phyloP scores from a whole-genome alignment of 2,329 filamentous ascomycete species.

The Colletotrichum higginsianum region DNA sequence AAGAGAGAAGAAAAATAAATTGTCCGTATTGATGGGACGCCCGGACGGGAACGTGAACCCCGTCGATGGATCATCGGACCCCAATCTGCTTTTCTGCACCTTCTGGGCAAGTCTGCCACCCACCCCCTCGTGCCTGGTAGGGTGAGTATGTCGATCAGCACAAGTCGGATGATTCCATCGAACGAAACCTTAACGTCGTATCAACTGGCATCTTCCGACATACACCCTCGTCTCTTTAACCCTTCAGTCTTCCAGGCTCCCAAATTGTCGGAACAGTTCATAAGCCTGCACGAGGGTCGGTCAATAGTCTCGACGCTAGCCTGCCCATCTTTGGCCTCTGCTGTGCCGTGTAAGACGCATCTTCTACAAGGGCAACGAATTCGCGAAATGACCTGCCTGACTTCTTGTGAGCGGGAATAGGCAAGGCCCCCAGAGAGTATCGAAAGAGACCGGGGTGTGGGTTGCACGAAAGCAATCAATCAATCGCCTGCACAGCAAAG shows the following conservation, averaged over 20 bases:
- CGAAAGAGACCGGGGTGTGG: background rate
- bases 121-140: conserved; percentile 2
- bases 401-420: conserved; percentile 9
- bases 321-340: conserved; percentile 24
- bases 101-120: background rate
- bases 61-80: conserved; percentile 22
- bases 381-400: conserved; percentile 21
- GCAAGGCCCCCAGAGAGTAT: background rate
- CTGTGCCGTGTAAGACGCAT: background rate
- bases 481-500: conserved; percentile 19
- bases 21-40: conserved; percentile 16
- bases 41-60: conserved; percentile 20
- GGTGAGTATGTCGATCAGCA: conserved; percentile 23
- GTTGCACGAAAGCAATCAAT: conserved; percentile 1
- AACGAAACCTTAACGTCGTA: conserved; percentile 19
- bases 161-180: conserved; percentile 12
- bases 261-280: conserved; percentile 11
- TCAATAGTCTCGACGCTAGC: conserved; percentile 31
- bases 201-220: conserved; percentile 7
- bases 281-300: conserved; percentile 6
- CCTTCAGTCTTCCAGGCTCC: conserved; percentile 3
- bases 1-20: conserved; percentile 10
- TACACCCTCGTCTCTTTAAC: background rate
- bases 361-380: background rate
- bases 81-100: conserved; percentile 2